Conservation (phyloP, 805 yeast species). For the Wickerhamomyces chaumierensis region DNA sequence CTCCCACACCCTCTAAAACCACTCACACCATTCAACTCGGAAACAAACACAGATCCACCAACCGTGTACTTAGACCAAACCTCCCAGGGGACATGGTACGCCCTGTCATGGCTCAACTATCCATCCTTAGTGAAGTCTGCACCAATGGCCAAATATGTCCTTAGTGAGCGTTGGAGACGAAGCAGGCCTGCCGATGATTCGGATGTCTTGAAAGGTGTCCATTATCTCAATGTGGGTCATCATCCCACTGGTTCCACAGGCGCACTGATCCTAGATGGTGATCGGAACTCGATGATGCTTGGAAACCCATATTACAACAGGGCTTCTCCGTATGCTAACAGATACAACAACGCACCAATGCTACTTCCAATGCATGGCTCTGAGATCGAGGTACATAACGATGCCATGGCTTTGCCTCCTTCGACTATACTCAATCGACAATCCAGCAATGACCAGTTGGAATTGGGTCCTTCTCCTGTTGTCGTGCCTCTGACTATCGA, state of each 20-base stretch:
- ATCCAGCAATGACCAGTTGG: no score
- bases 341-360: no score
- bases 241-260: no score
- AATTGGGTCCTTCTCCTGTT: no score
- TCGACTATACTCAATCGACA: no score
- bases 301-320: no score
- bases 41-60: constrained; percentile 32
- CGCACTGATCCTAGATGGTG: no score
- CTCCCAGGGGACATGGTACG: constrained; percentile 66
- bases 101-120: constrained; percentile 65
- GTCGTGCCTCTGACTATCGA: constrained; percentile 10
- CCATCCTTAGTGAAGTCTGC: constrained; percentile 79
- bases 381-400: no score
- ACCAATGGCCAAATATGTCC: constrained; percentile 51
- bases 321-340: no score
- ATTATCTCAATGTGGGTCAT: constrained; percentile 14
- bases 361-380: no score
- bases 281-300: no score
- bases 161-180: constrained; percentile 31
- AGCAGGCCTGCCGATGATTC: constrained; percentile 26
- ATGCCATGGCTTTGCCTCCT: no score
- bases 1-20: constrained; percentile 57
- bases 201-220: constrained; percentile 38
- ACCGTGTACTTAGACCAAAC: constrained; percentile 47
- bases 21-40: constrained; percentile 12